phyloP scores from a whole-genome alignment of 768 basidiomycete genomes.

The Dentipellis sp. region DNA sequence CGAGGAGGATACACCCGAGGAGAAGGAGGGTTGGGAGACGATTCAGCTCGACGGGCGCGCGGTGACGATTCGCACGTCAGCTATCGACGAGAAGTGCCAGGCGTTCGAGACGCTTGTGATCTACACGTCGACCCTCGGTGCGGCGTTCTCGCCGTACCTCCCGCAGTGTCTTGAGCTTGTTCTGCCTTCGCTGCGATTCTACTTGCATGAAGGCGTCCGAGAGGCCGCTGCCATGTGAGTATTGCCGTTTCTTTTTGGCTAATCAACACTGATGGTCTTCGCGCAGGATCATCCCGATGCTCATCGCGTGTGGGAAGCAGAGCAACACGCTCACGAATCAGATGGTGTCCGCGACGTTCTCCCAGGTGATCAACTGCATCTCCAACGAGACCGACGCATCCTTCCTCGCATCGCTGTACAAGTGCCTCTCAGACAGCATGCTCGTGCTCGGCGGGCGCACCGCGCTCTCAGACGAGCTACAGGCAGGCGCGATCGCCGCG shows the following conservation, averaged over 20 bases:
- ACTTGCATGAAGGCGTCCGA: conserved; percentile 78
- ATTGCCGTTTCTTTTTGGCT: neutral
- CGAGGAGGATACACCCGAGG: conserved; percentile 45
- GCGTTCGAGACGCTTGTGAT: conserved; percentile 84
- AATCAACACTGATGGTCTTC: neutral
- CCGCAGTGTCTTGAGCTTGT: conserved; percentile 63
- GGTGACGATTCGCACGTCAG: conserved; percentile 69
- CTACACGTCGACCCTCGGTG: conserved; percentile 60
- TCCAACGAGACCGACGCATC: conserved; percentile 63
- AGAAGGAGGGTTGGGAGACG: conserved; percentile 73
- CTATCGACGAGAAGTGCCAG: conserved; percentile 81
- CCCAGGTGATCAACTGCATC: conserved; percentile 54
- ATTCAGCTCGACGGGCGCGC: conserved; percentile 69
- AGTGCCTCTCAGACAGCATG: conserved; percentile 54
- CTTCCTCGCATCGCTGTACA: conserved; percentile 71
- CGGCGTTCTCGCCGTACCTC: conserved; percentile 64
- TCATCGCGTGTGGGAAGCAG: conserved; percentile 58
- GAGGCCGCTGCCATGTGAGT: conserved; percentile 71
- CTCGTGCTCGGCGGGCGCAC: conserved; percentile 47
- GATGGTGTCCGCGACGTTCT: conserved; percentile 53
- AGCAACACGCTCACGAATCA: conserved; percentile 54
- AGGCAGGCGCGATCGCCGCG: conserved; percentile 50
- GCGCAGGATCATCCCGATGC: conserved; percentile 59
- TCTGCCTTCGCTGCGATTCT: conserved; percentile 62
- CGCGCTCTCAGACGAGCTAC: conserved; percentile 44